Evolutionary conservation across 108 stramenopile genomes (phyloP), one percentile per base, ranked within the genome.

Genomic region (Cyclostephanos tholiformis): DNA sequence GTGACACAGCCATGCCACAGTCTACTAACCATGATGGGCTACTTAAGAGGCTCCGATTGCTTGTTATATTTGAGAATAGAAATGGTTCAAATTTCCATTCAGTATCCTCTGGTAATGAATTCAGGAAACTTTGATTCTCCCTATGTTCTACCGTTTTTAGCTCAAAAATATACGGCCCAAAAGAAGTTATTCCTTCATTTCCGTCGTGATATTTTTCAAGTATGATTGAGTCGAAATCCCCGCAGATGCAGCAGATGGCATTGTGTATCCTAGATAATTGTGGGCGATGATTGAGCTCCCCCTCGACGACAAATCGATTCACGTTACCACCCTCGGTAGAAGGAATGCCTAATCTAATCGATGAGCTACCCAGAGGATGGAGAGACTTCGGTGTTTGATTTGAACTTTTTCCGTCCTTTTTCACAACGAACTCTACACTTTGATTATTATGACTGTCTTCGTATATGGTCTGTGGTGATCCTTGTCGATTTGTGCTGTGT

Each of bases 191-290:
- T 29, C 72, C 72, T 69, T 76, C 75, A 17, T 19, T 39, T 63
- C 53, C 53, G 43, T 26, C 43, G 16, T 26, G 25, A 39, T 73
- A 32, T 25, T 71, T 57, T 36, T 90, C 93, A 25, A 36, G 3
- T 12, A 90, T 81, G 1, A 90, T 74, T 43, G 76, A 70, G 51
- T 91, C 85, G 46, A 84, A 86, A 64, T 89, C 73, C 38, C 86
- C 88, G 13, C 77, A 67, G 32, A 95, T 52, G 57, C 90, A 91
- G 60, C 82, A 89, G 35, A 91, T 77, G n/a, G 87, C 89, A 78
- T 95, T 95, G 62, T 91, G 89, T 2, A 95, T 57, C 23, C 81
- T 69, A 11, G 77, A 80, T 19, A 95, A 81, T 55, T 91, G 87
- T 23, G 22, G 36, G 12, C 89, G 82, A 58, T 91, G 86, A 22